Evolutionary conservation across 2,329 filamentous ascomycete genomes (phyloP), one percentile per base, ranked within the genome.

Genomic region (Lecanoromycetidae sp.): DNA sequence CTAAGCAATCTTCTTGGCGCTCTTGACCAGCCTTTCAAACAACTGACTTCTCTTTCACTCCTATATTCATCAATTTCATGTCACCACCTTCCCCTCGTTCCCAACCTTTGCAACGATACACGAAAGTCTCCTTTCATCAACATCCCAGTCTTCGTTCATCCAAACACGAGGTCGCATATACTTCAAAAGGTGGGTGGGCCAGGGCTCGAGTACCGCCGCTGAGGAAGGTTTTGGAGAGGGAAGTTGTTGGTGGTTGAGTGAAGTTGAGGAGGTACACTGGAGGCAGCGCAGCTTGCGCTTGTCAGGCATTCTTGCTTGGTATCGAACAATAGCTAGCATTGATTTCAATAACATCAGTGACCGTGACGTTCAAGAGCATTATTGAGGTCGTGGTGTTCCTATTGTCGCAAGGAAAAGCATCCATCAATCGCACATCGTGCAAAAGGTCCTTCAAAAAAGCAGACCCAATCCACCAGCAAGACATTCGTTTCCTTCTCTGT

Each of bases 291-390:
- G 19, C 32, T 46, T 42, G 38, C n/a, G 29, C 36, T 48, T 44
- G 34, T 36, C 39, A 35, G 40, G 37, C 43, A 45, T 44, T 30
- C 13, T 39, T 48, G 44, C 44, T 44, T 48, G 34, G 39, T 47
- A 32, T 45, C 44, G 52, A 52, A 55, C 50, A 55, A 50, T 71
- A 71, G 68, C 67, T 71, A 71, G 68, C 66, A 67, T 63, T 66
- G 65, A 68, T 63, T 62, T 60, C 65, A 65, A 67, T 62, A 61
- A 62, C 57, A 64, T 60, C 46, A 34, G 46, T 52, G 49, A 37
- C 44, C 43, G 35, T 52, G 42, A 48, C 44, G 35, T 50, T 34
- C 44, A 50, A 46, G 42, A 50, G 34, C 48, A 40, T 44, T 33
- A 47, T 51, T 49, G 42, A 53, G 32, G 38, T 39, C 32, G 20